Evolutionary conservation across 768 basidiomycete species (phyloP).

Genomic region (Mycena alexandri): DNA sequence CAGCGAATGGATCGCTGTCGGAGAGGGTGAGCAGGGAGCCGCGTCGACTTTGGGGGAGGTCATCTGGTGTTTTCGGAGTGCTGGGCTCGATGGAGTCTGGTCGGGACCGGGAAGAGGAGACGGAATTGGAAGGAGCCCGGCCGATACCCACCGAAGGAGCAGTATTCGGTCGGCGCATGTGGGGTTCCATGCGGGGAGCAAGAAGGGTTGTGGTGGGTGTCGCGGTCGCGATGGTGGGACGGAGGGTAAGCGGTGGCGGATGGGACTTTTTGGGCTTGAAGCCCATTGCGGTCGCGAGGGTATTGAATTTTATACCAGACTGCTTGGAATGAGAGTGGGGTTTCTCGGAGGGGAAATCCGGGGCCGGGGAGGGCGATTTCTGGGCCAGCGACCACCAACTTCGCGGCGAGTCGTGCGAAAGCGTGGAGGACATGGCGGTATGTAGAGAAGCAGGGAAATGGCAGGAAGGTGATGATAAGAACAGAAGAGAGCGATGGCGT

Average conservation of each 20-base stretch:
- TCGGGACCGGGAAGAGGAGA: constrained; percentile 68
- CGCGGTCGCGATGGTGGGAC: constrained; percentile 27
- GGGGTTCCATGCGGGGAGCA: constrained; percentile 33
- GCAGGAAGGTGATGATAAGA: constrained; percentile 10
- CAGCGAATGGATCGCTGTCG: constrained; percentile 75
- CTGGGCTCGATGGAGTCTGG: constrained; percentile 67
- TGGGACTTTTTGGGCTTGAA: constrained; percentile 71
- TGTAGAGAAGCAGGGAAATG: constrained; percentile 1
- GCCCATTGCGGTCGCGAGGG: constrained; percentile 72
- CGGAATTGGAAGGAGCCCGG: constrained; percentile 66
- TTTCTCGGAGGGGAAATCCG: constrained; percentile 33
- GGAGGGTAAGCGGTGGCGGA: constrained; percentile 61
- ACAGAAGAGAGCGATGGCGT: constrained; percentile 4
- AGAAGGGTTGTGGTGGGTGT: constrained; percentile 29
- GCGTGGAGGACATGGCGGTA: constrained; percentile 39
- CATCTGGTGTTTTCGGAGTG: constrained; percentile 63
- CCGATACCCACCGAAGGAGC: constrained; percentile 46
- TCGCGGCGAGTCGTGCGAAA: constrained; percentile 48
- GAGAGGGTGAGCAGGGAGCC: constrained; percentile 73
- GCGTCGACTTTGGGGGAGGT: constrained; percentile 50
- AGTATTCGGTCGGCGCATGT: constrained; percentile 32
- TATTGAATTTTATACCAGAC: constrained; percentile 61
- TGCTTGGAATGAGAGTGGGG: constrained; percentile 46
- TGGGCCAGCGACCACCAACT: constrained; percentile 62
- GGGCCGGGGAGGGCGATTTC: constrained; percentile 40